Conservation (phyloP, 306 rosid genomes). For the Cucurbita maxima region DNA sequence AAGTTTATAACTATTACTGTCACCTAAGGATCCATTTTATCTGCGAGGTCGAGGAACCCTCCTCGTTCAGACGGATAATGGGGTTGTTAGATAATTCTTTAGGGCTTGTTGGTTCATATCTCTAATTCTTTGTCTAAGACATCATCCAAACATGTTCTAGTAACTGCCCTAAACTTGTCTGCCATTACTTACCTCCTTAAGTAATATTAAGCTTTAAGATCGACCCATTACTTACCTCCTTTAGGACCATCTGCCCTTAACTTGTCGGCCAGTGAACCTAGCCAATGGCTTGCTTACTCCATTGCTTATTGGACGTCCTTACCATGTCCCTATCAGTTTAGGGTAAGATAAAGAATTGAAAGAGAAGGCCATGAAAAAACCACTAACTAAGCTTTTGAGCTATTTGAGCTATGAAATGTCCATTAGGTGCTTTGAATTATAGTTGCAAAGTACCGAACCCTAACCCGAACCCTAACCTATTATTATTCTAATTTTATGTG, state of each 20-base stretch:
- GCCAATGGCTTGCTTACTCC: background rate
- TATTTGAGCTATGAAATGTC: no score
- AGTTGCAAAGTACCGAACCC: no score
- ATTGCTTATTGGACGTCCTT: background rate
- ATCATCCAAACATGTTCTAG: background rate
- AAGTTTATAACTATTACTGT: no score
- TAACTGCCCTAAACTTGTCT: background rate
- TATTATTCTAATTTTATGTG: no score
- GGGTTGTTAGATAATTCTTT: background rate
- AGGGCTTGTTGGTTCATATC: background rate
- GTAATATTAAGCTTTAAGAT: no score
- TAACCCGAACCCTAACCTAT: no score
- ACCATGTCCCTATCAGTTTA: background rate
- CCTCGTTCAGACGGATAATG: no score
- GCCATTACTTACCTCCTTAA: background rate
- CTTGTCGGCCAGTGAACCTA: background rate
- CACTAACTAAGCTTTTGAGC: background rate
- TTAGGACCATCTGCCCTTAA: background rate
- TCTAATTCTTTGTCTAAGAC: background rate
- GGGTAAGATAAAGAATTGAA: background rate
- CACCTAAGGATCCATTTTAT: no score
- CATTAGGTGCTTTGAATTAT: no score
- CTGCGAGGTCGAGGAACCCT: no score
- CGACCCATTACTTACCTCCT: background rate
- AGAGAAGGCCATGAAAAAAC: no score